phyloP scores from a whole-genome alignment of 208 protist species.

The Leishmania gerbilli region DNA sequence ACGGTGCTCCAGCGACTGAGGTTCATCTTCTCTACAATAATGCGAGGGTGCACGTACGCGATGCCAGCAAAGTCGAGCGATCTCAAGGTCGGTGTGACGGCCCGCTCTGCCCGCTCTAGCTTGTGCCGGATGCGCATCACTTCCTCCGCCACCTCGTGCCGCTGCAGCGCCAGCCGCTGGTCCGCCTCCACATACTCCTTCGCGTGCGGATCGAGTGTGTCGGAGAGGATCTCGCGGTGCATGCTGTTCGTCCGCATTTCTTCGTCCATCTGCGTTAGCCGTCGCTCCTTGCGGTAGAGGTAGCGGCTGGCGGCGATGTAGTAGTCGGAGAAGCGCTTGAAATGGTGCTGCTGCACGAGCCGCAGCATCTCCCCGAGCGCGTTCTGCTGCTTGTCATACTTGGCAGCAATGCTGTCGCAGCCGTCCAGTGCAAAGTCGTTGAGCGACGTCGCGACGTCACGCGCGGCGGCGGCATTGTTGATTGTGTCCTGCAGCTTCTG shows the following conservation, averaged over 20 bases:
- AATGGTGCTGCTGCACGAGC: slow-evolving; percentile 86
- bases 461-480: slow-evolving; percentile 73
- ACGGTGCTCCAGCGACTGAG: slow-evolving; percentile 81
- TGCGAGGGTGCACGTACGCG: slow-evolving; percentile 74
- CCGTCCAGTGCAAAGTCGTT: slow-evolving; percentile 91
- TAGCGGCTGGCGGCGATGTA: slow-evolving; percentile 85
- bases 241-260: slow-evolving; percentile 78
- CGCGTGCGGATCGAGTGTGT: slow-evolving; percentile 73
- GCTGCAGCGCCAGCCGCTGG: slow-evolving; percentile 44
- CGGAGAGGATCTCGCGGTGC: slow-evolving; percentile 68
- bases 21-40: slow-evolving; percentile 84
- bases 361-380: slow-evolving; percentile 77
- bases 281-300: slow-evolving; percentile 84
- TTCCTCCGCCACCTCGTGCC: slow-evolving; percentile 72
- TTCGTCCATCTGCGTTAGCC: slow-evolving; percentile 68
- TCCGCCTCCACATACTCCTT: slow-evolving; percentile 81
- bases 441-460: slow-evolving; percentile 74
- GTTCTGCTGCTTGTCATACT: slow-evolving; percentile 89
- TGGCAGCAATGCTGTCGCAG: slow-evolving; percentile 83
- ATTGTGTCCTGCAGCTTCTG: slow-evolving; percentile 84
- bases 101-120: slow-evolving; percentile 63
- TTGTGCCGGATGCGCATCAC: slow-evolving; percentile 64
- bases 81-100: slow-evolving; percentile 73
- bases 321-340: slow-evolving; percentile 89
- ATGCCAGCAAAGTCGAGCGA: slow-evolving; percentile 73